A percentile compares a stretch with the other conserved stretches of the same genome.
phyloP scores from a whole-genome alignment of 805 yeast species.

The Suhomyces sp. region DNA sequence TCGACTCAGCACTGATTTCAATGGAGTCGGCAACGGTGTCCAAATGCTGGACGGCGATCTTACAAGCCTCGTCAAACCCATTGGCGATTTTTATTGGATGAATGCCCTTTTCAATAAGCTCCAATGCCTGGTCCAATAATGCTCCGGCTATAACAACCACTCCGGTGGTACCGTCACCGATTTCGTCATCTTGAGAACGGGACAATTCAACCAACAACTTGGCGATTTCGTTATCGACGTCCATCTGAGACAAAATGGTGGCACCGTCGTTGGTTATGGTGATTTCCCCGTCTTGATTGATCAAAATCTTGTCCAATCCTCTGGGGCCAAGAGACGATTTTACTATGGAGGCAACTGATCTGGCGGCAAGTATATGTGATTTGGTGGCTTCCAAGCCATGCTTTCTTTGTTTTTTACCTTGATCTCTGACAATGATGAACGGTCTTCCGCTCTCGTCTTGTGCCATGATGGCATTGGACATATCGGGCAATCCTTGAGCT shows the following conservation, averaged over 20 bases:
- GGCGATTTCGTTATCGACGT: conserved; percentile 92
- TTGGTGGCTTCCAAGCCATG: conserved; percentile 51
- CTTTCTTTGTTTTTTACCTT: conserved; percentile 67
- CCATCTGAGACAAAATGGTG: conserved; percentile 93
- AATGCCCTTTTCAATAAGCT: conserved; percentile 91
- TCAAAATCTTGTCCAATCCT: conserved; percentile 94
- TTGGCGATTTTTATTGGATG: conserved; percentile 97
- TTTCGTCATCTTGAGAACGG: conserved; percentile 94
- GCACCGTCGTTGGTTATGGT: conserved; percentile 99
- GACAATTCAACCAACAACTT: conserved; percentile 91
- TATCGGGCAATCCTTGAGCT: conserved; percentile 63
- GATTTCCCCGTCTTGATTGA: conserved; percentile 95
- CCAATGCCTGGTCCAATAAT: conserved; percentile 88
- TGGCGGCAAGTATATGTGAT: conserved; percentile 90
- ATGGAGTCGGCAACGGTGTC: conserved; percentile 74
- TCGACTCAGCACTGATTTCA: conserved; percentile 45
- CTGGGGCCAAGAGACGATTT: conserved; percentile 95
- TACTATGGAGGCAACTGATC: conserved; percentile 89
- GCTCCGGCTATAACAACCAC: conserved; percentile 97
- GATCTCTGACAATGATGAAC: conserved; percentile 92
- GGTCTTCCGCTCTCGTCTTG: conserved; percentile 99
- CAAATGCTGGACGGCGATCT: conserved; percentile 75
- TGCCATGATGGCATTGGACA: conserved; percentile 97
- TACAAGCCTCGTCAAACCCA: conserved; percentile 96
- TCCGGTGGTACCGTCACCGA: conserved; percentile 99